Evolutionary conservation across 2,329 filamentous ascomycete genomes (phyloP).

Genomic region (Ascochyta viciae-villosae): DNA sequence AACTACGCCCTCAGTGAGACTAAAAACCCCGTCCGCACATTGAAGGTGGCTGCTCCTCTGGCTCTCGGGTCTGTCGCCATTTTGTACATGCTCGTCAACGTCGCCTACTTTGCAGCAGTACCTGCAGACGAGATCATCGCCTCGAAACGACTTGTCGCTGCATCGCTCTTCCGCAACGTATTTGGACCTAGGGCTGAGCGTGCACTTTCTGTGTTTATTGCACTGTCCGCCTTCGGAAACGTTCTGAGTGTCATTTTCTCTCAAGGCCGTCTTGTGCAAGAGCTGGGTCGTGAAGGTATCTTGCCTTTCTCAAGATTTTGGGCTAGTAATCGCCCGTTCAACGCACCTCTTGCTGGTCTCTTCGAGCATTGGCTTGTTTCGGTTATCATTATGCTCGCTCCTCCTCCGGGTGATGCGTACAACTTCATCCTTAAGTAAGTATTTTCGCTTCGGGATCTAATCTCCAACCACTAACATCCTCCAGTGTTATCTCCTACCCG

Average conservation of each 20-base stretch:
- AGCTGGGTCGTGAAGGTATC: constrained; percentile 71
- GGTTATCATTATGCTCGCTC: constrained; percentile 70
- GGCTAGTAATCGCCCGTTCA: constrained; percentile 70
- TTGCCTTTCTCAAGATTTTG: constrained; percentile 68
- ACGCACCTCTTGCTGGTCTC: constrained; percentile 66
- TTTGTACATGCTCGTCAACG: constrained; percentile 71
- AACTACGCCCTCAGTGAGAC: constrained; percentile 72
- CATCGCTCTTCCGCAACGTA: constrained; percentile 64
- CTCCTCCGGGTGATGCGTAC: constrained; percentile 71
- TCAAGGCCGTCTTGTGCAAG: constrained; percentile 70
- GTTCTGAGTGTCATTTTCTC: constrained; percentile 73
- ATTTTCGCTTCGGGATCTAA: constrained; percentile 1
- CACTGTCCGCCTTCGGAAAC: constrained; percentile 72
- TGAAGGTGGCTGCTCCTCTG: constrained; percentile 69
- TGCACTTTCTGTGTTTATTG: constrained; percentile 70
- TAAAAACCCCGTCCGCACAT: constrained; percentile 68
- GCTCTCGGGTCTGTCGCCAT: constrained; percentile 65
- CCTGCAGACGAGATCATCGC: constrained; percentile 62
- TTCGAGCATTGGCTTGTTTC: constrained; percentile 71
- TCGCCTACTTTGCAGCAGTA: constrained; percentile 71
- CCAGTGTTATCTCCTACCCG: constrained; percentile 68
- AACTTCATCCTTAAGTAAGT: constrained; percentile 63
- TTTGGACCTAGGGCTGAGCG: constrained; percentile 62
- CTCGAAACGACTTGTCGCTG: constrained; percentile 63
- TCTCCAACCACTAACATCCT: constrained; percentile 1